Evolutionary conservation across 768 basidiomycete species (phyloP), one percentile per base, ranked within the genome.

Genomic region (Lactarius trivialis): DNA sequence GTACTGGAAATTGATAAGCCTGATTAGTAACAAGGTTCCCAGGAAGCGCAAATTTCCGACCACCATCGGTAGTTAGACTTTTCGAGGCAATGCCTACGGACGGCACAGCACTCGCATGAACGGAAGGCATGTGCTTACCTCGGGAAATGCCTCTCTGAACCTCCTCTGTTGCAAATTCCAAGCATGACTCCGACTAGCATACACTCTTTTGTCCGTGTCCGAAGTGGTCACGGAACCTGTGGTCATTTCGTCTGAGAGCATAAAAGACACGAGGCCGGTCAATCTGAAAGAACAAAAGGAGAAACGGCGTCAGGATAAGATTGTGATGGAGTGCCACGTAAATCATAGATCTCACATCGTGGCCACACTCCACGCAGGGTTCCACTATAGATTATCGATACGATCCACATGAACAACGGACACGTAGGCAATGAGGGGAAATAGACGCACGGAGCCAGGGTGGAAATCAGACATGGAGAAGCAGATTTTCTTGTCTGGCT

Each of bases 391-490:
- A 53, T 17, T n/a, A 19, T 33, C 36, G n/a, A 54, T 36, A 28
- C n/a, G 63, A 39, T 57, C 55, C 54, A 53, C 5, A 24, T 60
- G 37, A 45, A 39, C 21, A 28, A 45, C n/a, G 36, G 17, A 34
- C 21, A 24, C 24, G 45, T 24, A 48, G 37, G 19, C 24, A 33
- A n/a, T 32, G 30, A 39, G 48, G 54, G 64, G 26, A 21, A 39
- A 37, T 37, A 11, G 5, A 82, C 89, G 72, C 68, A 92, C 91
- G 14, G 89, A 82, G 64, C 91, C 91, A 0, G 93, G 91, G 70
- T 94, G 93, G 71, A 93, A 94, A 73, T 94, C 92, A 4, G 92
- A 93, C 93, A 98, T 97, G 26, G 93, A 96, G 76, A 97, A 96
- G 72, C 95, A 98, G 59, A 98, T 97, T 81, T 94, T 97, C 77